Evolutionary conservation across 1,139 yeast genomes (phyloP).

Genomic region (Hyphopichia fennica): DNA sequence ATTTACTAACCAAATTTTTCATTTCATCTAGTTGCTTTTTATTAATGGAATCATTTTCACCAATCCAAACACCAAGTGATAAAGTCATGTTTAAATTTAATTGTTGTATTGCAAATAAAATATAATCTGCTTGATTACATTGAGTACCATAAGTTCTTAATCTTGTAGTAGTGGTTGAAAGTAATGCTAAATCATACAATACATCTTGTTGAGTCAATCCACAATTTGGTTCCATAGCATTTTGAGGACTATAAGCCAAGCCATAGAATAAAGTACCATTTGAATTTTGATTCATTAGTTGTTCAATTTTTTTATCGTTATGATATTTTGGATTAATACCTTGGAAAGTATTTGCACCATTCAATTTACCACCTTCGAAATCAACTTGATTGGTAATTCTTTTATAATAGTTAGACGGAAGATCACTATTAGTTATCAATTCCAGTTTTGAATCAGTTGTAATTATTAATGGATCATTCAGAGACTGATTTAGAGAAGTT

Average conservation of each 20-base stretch:
- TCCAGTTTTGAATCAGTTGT: too few species aligned
- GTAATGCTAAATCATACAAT: slow-evolving; percentile 51
- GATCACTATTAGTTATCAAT: background rate
- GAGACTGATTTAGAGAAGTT: background rate
- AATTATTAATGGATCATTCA: background rate
- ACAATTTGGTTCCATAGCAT: slow-evolving; percentile 53
- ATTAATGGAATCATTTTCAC: slow-evolving; percentile 40
- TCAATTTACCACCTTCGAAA: slow-evolving; percentile 8
- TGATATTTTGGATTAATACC: slow-evolving; percentile 29
- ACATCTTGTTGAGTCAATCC: slow-evolving; percentile 50
- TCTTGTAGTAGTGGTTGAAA: slow-evolving; percentile 59
- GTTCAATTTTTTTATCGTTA: slow-evolving; percentile 25
- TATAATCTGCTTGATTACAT: slow-evolving; percentile 55
- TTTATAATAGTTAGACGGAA: background rate
- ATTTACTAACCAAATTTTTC: slow-evolving; percentile 39
- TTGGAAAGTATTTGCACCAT: slow-evolving; percentile 15
- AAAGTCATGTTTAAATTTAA: slow-evolving; percentile 55
- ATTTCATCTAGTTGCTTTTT: slow-evolving; percentile 43
- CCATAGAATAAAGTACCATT: slow-evolving; percentile 50
- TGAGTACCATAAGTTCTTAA: slow-evolving; percentile 64
- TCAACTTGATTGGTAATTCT: background rate
- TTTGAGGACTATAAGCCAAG: slow-evolving; percentile 58
- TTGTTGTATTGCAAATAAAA: slow-evolving; percentile 53
- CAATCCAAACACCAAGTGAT: slow-evolving; percentile 67
- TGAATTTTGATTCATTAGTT: slow-evolving; percentile 29